A percentile compares a stretch with the other conserved stretches of the same genome.
Conservation (phyloP, 805 yeast genomes). For the Kuraishia hungarica region DNA sequence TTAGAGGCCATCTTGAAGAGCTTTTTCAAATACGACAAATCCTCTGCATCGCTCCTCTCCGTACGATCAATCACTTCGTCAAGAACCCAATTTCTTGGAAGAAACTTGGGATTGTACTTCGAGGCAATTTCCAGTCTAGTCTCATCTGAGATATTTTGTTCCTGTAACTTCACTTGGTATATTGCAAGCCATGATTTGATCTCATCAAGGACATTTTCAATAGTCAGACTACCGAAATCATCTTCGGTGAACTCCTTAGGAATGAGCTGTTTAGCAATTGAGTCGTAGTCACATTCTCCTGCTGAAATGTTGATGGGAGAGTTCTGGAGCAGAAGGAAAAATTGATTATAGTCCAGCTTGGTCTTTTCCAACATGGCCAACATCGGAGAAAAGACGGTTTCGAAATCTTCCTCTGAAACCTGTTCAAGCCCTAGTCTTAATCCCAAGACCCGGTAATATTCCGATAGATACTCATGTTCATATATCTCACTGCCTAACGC, state of each 20-base stretch:
- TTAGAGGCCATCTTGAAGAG: constrained; percentile 61
- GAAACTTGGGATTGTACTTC: constrained; percentile 63
- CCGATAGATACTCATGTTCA: constrained; percentile 49
- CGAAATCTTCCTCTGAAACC: constrained; percentile 29
- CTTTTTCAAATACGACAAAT: constrained; percentile 44
- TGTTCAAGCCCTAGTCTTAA: constrained; percentile 59
- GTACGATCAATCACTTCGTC: constrained; percentile 67
- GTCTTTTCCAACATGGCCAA: constrained; percentile 52
- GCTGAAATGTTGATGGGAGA: constrained; percentile 22
- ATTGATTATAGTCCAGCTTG: constrained; percentile 71
- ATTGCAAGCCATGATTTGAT: constrained; percentile 42
- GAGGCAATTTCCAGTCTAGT: constrained; percentile 34
- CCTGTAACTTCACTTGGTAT: constrained; percentile 36
- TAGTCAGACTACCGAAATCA: constrained; percentile 14
- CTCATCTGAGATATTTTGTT: constrained; percentile 26
- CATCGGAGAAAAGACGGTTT: constrained; percentile 46
- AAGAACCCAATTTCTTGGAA: constrained; percentile 80
- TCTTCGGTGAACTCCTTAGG: constrained; percentile 19
- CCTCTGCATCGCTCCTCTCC: constrained; percentile 42
- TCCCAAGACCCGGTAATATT: constrained; percentile 49
- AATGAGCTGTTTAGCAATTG: constrained; percentile 16
- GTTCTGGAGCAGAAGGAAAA: constrained; percentile 59
- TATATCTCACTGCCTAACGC: constrained; percentile 57
- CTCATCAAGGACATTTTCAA: constrained; percentile 31
- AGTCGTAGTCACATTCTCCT: constrained; percentile 19